Conservation (phyloP, 139 green algal species). For the Chlorella sp. region DNA sequence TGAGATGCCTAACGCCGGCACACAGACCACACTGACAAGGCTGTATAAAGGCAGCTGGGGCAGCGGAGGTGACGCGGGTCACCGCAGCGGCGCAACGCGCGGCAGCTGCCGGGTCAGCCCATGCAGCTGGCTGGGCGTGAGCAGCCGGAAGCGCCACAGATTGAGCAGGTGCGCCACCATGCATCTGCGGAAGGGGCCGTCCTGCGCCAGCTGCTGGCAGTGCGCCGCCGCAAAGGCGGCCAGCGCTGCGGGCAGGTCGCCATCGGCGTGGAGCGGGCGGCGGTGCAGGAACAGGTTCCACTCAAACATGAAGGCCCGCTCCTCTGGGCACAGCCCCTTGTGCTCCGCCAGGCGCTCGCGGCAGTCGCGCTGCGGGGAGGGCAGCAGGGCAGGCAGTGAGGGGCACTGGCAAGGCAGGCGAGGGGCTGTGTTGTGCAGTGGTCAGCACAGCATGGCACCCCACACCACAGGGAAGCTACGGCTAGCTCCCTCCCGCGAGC, state of each 20-base stretch:
- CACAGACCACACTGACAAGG: too few relatives aligned
- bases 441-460: too few relatives aligned
- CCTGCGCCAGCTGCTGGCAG: background rate
- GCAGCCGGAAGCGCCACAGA: constrained; percentile 42
- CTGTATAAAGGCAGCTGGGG: background rate
- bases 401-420: background rate
- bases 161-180: constrained; percentile 34
- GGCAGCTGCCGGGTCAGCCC: background rate
- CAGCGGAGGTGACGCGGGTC: too few relatives aligned
- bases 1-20: too few relatives aligned
- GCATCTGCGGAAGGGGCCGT: constrained; percentile 18
- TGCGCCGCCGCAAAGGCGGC: constrained; percentile 1
- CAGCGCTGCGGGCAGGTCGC: background rate
- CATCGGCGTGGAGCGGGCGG: constrained; percentile 35
- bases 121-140: constrained; percentile 38
- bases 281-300: constrained; percentile 33
- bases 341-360: constrained; percentile 11
- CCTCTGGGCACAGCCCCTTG: constrained; percentile 2
- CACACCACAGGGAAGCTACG: too few relatives aligned
- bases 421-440: too few relatives aligned
- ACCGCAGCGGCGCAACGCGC: background rate
- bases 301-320: constrained; percentile 33
- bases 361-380: constrained; percentile 31
- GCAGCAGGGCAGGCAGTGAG: background rate
- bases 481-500: too few relatives aligned